Evolutionary conservation across 768 basidiomycete genomes (phyloP).

Genomic region (Rhodotorula diobovata): DNA sequence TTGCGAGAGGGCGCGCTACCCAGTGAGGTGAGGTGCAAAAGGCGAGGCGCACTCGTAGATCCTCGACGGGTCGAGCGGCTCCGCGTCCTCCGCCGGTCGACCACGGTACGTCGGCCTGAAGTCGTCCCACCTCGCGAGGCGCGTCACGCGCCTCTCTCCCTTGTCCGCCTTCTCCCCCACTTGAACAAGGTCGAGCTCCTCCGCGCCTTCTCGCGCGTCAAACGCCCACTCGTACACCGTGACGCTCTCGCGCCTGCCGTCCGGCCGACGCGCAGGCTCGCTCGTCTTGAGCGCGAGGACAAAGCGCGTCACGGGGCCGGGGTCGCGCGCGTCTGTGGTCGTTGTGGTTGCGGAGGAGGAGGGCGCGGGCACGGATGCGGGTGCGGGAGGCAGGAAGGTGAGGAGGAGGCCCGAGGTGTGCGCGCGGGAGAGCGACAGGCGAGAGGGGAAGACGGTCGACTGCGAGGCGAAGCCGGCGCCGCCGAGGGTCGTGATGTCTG

Average conservation of each 20-base stretch:
- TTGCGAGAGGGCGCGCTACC: background rate
- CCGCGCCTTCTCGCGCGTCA: background rate
- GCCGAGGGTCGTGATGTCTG: constrained; percentile 40
- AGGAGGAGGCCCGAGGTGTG: constrained; percentile 8
- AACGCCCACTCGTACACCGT: constrained; percentile 37
- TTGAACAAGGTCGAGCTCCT: background rate
- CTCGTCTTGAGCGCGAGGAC: constrained; percentile 34
- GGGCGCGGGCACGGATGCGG: background rate
- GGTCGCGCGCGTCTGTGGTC: background rate
- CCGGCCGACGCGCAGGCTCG: constrained; percentile 21
- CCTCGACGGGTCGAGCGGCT: constrained; percentile 30
- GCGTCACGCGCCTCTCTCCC: constrained; percentile 1
- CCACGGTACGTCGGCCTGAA: constrained; percentile 40
- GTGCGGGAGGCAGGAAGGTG: background rate
- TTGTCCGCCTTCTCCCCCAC: background rate
- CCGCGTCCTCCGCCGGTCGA: constrained; percentile 27
- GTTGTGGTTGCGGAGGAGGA: no score
- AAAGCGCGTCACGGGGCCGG: constrained; percentile 10
- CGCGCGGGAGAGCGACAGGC: constrained; percentile 5
- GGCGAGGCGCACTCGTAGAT: constrained; percentile 33
- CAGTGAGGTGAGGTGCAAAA: background rate
- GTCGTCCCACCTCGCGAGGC: constrained; percentile 26
- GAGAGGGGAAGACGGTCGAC: constrained; percentile 14
- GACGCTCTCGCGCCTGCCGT: constrained; percentile 38
- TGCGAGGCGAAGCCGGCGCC: constrained; percentile 44